Percentiles rank a stretch among this genome's conserved stretches.
These are phyloP conservation scores for Diutina mesorugosa DNA, from an alignment of 1,139 yeast genomes.

Conservation along the genomic window DNA sequence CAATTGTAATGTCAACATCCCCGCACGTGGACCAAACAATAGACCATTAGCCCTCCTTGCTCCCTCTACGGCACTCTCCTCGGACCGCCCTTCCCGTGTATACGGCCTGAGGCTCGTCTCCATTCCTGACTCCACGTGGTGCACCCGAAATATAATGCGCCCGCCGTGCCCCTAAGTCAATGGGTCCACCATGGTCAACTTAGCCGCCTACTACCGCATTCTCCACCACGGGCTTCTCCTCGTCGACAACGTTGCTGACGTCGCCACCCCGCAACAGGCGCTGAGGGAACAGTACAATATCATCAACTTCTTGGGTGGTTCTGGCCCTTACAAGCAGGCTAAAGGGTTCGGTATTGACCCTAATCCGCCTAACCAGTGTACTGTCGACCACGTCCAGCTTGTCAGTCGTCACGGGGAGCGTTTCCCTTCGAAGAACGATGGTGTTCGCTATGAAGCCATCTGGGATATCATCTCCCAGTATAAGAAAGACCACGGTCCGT, in stretches of 20 bases:
- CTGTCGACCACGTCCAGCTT: slow-evolving; percentile 52
- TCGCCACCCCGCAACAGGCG: slow-evolving; percentile 19
- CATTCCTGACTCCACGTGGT: background rate
- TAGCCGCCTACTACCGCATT: background rate
- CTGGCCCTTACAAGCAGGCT: slow-evolving; percentile 33
- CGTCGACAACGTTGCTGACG: background rate
- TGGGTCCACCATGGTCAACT: background rate
- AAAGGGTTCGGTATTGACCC: slow-evolving; percentile 35
- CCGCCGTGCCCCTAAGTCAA: background rate
- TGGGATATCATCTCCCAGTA: slow-evolving; percentile 5
- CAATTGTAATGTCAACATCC: background rate
- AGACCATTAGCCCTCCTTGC: background rate
- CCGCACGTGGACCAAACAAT: background rate
- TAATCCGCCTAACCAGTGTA: slow-evolving; percentile 36
- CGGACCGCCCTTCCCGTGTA: too few species aligned
- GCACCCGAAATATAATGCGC: background rate
- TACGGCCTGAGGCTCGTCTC: too few species aligned
- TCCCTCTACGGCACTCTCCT: background rate
- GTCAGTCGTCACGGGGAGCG: slow-evolving; percentile 67
- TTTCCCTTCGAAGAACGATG: slow-evolving; percentile 26
- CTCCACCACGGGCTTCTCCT: background rate
- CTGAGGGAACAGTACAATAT: slow-evolving; percentile 26
- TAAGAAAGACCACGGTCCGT: slow-evolving; percentile 4
- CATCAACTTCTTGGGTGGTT: slow-evolving; percentile 30
- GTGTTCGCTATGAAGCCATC: slow-evolving; percentile 6